These are phyloP conservation scores for Monilinia aucupariae DNA, from an alignment of 2,329 filamentous ascomycete species.

Conservation along the genomic window DNA sequence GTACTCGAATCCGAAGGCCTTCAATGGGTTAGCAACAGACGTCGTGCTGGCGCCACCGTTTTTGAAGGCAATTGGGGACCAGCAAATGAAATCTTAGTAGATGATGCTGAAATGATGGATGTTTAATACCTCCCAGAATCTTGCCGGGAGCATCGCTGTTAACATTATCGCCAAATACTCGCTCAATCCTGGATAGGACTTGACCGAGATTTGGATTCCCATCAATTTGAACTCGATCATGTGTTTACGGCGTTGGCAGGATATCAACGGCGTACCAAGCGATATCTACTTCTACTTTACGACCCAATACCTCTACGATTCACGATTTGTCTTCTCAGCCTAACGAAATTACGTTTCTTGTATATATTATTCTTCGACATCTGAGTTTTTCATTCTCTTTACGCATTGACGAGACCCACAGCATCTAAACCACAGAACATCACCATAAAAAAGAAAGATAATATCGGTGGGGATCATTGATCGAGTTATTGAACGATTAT, in stretches of 20 bases:
- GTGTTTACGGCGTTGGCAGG: constrained; percentile 28
- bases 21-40: constrained; percentile 70
- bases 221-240: constrained; percentile 24
- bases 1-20: constrained; percentile 69
- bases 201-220: constrained; percentile 31
- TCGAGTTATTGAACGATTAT: constrained; percentile 14
- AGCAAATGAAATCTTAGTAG: constrained; percentile 44
- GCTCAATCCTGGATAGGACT: constrained; percentile 33
- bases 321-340: constrained; percentile 23
- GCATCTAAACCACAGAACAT: constrained; percentile 15
- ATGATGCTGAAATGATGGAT: constrained; percentile 38
- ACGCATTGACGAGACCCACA: constrained; percentile 31
- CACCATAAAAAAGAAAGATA: constrained; percentile 15
- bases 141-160: constrained; percentile 21
- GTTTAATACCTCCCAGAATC: constrained; percentile 28
- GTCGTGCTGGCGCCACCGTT: constrained; percentile 84
- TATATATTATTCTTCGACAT: constrained; percentile 26
- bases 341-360: constrained; percentile 24
- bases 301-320: constrained; percentile 17
- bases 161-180: constrained; percentile 22
- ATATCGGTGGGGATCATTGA: constrained; percentile 11
- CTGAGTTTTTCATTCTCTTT: constrained; percentile 20
- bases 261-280: constrained; percentile 23
- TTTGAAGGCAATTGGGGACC: constrained; percentile 97
- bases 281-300: constrained; percentile 17